phyloP scores from a whole-genome alignment of 257 asterid species.

The Oldenlandia corymbosa region DNA sequence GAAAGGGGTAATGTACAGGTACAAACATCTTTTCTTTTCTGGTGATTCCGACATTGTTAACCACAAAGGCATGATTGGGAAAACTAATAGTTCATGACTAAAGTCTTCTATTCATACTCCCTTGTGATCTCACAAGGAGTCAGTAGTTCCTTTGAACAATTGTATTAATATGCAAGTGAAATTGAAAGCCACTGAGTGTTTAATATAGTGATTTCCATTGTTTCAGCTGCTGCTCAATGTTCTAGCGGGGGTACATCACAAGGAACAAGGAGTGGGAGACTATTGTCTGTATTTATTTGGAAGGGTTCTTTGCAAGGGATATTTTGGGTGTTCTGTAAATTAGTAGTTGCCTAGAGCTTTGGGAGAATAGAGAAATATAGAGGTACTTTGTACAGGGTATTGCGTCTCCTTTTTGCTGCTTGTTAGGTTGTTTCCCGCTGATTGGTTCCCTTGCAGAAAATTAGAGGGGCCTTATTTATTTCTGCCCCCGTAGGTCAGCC shows the following conservation, averaged over 20 bases:
- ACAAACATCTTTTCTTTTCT: slow-evolving; percentile 14
- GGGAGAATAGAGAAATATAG: slow-evolving; percentile 48
- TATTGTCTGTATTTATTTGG: slow-evolving; percentile 20
- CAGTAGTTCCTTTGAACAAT: too few species aligned
- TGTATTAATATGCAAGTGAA: not conserved
- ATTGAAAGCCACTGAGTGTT: not conserved
- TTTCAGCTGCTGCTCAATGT: slow-evolving; percentile 38
- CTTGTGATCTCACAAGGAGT: too few species aligned
- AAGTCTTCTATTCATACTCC: too few species aligned
- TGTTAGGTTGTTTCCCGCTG: slow-evolving; percentile 9
- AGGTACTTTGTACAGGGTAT: slow-evolving; percentile 83
- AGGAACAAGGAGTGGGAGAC: slow-evolving; percentile 21
- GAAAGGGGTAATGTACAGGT: slow-evolving; percentile 63
- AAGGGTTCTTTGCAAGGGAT: slow-evolving; percentile 25
- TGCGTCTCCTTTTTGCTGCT: slow-evolving; percentile 31
- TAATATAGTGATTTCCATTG: not conserved
- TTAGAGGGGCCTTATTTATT: slow-evolving; percentile 42
- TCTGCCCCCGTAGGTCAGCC: slow-evolving; percentile 27
- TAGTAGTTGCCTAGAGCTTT: slow-evolving; percentile 30
- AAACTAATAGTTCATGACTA: too few species aligned
- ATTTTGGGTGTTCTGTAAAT: slow-evolving; percentile 53
- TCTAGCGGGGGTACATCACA: slow-evolving; percentile 26
- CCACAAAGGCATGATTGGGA: not conserved
- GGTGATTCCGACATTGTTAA: too few species aligned
- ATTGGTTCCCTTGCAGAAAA: slow-evolving; percentile 25